Evolutionary conservation across 2,329 filamentous ascomycete species (phyloP).

Genomic region (Seiridium cupressi): DNA sequence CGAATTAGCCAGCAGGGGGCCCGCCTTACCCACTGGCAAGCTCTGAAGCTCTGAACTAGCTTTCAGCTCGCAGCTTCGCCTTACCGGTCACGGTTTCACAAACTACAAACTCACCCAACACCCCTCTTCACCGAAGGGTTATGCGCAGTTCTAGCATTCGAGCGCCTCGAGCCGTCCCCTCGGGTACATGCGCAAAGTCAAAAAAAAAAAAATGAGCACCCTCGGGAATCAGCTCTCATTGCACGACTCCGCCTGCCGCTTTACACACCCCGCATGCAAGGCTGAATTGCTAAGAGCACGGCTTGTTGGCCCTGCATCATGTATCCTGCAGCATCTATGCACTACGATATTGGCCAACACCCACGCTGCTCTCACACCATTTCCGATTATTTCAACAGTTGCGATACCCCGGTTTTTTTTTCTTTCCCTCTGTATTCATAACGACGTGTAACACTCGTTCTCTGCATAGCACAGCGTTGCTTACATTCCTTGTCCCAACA

Average conservation of each 20-base stretch:
- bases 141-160: background rate
- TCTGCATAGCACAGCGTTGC: background rate
- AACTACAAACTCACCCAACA: background rate
- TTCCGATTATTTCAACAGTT: background rate
- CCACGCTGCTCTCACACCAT: background rate
- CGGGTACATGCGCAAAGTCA: background rate
- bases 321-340: background rate
- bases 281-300: background rate
- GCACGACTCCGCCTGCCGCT: background rate
- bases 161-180: background rate
- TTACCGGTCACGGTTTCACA: background rate
- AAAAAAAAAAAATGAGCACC: background rate
- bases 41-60: background rate
- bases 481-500: background rate
- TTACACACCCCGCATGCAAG: background rate
- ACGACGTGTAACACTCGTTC: background rate
- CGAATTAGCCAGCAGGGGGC: conserved; percentile 22
- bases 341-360: background rate
- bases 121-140: background rate
- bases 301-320: background rate
- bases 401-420: background rate
- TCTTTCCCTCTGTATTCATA: background rate
- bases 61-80: background rate
- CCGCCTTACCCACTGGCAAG: background rate
- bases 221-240: background rate